Base-by-base conservation (phyloP, 306 rosid species). In the Sphenostylis stenocarpa region DNA sequence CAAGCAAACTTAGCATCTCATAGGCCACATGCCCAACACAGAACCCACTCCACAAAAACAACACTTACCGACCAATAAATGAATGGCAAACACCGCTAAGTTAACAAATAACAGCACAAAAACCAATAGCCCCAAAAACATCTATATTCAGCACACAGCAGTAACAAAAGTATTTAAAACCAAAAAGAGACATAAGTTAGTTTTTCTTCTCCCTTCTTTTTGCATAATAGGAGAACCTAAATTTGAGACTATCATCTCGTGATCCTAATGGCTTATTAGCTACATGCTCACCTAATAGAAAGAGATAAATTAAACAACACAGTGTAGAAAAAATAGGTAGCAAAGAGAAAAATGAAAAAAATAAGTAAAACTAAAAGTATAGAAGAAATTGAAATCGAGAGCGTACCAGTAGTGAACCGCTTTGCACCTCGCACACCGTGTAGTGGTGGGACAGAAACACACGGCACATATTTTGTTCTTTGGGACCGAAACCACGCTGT, bases 351-450 rank as follows among this genome's bases (percentile, higher is more conserved):
- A 23, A 36, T 7, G 8, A 43, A 21, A 16, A 53, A 53, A 17
- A 0, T 8, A 33, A 38, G 43, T 38, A 9, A 7, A 41, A 16
- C 1, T 2, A 57, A 26, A 7, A 19, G 23, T 2, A 21, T 4
- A 39, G 67, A 31, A 47, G 8, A 58, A 67, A 33, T 33, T 4
- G 7, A 31, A 44, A 12, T 53, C 10, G 10, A 67, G 4, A 65
- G 62, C 84, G 5, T 84, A 93, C 97, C 98, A 93, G 82, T 93
- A 93, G 5, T 87, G 91, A 67, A 93, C 93, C 19, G 91, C 84
- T 83, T 91, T 93, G 83, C 98, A 93, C 58, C 80, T 84, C 2
- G 95, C 83, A 36, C 98, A 93, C 12, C 93, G 90, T 9, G 87
- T 89, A 5, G 92, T 82, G 28, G 97, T 93, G n/a, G 93, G 93